Evolutionary conservation across 169 alveolate genomes (phyloP), one percentile per base, ranked within the genome.

Genomic region (Plasmodium fragile): DNA sequence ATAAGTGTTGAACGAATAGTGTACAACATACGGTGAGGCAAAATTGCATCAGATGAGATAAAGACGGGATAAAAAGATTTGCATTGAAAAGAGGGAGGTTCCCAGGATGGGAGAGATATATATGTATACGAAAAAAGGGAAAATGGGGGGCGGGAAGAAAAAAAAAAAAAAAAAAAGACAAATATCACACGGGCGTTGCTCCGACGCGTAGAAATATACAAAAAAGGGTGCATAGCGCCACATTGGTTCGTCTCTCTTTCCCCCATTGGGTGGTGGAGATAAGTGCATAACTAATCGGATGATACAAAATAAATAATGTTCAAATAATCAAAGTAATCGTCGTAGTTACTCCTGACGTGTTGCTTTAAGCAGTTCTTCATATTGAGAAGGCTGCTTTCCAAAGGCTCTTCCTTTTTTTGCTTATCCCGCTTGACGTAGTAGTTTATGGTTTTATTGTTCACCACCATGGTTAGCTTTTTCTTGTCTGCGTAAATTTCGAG

Each of bases 311-410:
- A 87, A 7, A 87, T 53, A 8, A 87, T 55, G 22, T 87, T 73
- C 71, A 87, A 55, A 36, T 87, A 77, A 28, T 87, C 93, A 39
- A 87, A 87, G 52, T 87, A 87, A 32, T 77, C 87, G 28, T 28
- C 81, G 39, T 87, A 87, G 45, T 87, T 75, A 53, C 36, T 87
- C 22, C 39, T 73, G 30, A 36, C 32, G 45, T 70, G 77, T 16
- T 32, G 28, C 30, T 87, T 87, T 22, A 87, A 30, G 30, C 93
- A 87, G 10, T 30, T 78, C 59, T 73, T 43, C 43, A 87, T 87
- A 55, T 45, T 52, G 10, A 22, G 25, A 25, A 87, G 70, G 81
- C 81, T 87, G 55, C 16, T 59, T 45, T 73, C 52, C 28, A 65
- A 41, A 34, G 84, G 41, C 22, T 87, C 69, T 4, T 13, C 41